Base-by-base conservation (phyloP, 2,329 filamentous ascomycete species). In the Pseudogymnoascus sp. region DNA sequence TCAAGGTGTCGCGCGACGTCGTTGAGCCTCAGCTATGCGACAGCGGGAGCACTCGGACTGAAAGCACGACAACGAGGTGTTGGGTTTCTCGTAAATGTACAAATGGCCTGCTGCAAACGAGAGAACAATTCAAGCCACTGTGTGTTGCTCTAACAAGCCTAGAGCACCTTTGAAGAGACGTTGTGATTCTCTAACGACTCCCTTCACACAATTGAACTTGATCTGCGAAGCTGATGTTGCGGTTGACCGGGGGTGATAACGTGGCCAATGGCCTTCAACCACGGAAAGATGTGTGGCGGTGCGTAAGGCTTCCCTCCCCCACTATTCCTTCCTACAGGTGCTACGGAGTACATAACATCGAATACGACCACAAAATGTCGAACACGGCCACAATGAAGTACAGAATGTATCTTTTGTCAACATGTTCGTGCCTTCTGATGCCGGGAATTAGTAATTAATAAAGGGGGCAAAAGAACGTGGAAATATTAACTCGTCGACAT, bases 1-100 rank as follows among this genome's bases (percentile, higher is more conserved):
- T 28, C n/a, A 28, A 33, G 50, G 50, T 56, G 50, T 56, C 50
- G 50, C 50, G 50, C 50, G 50, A 56, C 50, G 50, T 56, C 50
- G 50, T 56, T 56, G 50, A 56, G 50, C 50, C 50, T 56, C 50
- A 56, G n/a, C 50, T 56, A 56, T 56, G 50, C 50, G 50, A 56
- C 50, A 33, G 50, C 50, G 50, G 50, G n/a, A 56, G n/a, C 50
- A 33, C 50, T 56, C 50, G 50, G 28, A n/a, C 28, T 56, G 50
- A 33, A 56, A 56, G 28, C 50, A 56, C 50, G 50, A 33, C 50
- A 18, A 33, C 11, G 14, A 56, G 50, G 28, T 33, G 50, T 28
- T 28, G n/a, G 4, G n/a, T 18, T 56, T 14, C 50, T 56, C 28
- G 28, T 11, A 21, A 56, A 56, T 28, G 28, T 56, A 28, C 50